Evolutionary conservation across 257 asterid genomes (phyloP), one percentile per base, ranked within the genome.

Genomic region (Fraxinus anomala): DNA sequence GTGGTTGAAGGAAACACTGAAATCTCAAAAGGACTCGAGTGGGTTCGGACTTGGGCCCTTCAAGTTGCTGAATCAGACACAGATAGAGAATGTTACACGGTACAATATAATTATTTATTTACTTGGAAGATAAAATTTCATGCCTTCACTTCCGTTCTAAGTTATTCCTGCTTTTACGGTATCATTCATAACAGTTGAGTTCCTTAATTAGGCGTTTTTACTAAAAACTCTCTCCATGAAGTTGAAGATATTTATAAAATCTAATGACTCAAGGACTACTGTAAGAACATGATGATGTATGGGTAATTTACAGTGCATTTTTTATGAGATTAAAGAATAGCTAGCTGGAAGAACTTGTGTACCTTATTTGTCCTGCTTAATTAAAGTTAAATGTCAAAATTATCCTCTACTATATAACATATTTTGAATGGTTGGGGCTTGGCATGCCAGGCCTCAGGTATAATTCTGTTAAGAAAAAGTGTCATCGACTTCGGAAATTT

Each of bases 11-110:
- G 95, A 59, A 87, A 92, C 81, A 28, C 72, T 70, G 98, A 87
- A 77, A 80, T 93, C 71, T 84, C 92, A 17, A 88, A 80, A 82
- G 98, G 97, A 76, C 97, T 93, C 17, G 97, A 92, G 67, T 96
- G 99, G 99, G 82, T 93, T 54, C 98, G 93, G 69, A 70, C 84
- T 23, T 93, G 93, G 95, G 96, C 99, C 26, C 88, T 92, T 78
- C 87, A 87, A 73, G 88, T 91, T 74, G 89, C 93, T 77, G 98
- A 93, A 79, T 87, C 97, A 36, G 98, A 96, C 84, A 89, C 89
- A 7, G 99, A 96, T 76, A 86, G 89, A 82, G 98, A 93, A 68
- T 96, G 99, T 86, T 91, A 91, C 82, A 83, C 85, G 85, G 99
- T 95, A 89, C 76, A 82, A 40, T 63, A 49, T 9, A 59, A 59